Evolutionary conservation across 495 filamentous ascomycete species (phyloP).

Genomic region (Cairneyella variabilis): DNA sequence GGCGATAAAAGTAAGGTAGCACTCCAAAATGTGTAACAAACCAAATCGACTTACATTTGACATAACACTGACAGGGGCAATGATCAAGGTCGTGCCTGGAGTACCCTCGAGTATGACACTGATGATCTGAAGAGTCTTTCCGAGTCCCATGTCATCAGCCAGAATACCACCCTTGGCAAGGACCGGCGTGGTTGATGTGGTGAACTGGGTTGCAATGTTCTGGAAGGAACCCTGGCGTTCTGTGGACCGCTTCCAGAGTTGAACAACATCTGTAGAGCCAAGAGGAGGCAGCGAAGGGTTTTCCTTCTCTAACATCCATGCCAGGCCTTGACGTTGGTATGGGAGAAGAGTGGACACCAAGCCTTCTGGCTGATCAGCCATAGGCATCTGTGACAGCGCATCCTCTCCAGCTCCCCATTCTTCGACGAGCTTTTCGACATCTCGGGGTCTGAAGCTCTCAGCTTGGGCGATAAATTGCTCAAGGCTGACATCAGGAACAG

Average conservation of each 20-base stretch:
- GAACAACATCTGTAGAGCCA: constrained; percentile 64
- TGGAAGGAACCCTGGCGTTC: constrained; percentile 47
- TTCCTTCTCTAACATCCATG: constrained; percentile 80
- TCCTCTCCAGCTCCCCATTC: constrained; percentile 66
- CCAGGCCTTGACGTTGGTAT: constrained; percentile 79
- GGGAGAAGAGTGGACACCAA: constrained; percentile 67
- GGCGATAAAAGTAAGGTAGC: too few relatives aligned
- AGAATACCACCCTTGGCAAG: constrained; percentile 81
- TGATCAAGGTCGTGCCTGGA: constrained; percentile 66
- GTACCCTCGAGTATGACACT: constrained; percentile 66
- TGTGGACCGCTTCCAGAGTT: constrained; percentile 68
- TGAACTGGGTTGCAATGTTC: constrained; percentile 77
- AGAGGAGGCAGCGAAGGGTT: constrained; percentile 57
- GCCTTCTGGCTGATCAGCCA: constrained; percentile 59
- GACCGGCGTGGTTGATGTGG: constrained; percentile 47
- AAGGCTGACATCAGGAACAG: constrained; percentile 38
- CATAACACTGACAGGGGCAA: constrained; percentile 84
- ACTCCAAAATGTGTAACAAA: too few relatives aligned
- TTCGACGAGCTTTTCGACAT: constrained; percentile 64
- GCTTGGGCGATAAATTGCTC: constrained; percentile 65
- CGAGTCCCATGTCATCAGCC: constrained; percentile 93
- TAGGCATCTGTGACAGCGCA: constrained; percentile 67
- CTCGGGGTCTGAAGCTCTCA: constrained; percentile 65
- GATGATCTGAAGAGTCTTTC: constrained; percentile 89
- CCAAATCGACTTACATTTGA: constrained; percentile 63